Evolutionary conservation across 306 rosid species (phyloP).

Genomic region (Sechiopsis laciniata): DNA sequence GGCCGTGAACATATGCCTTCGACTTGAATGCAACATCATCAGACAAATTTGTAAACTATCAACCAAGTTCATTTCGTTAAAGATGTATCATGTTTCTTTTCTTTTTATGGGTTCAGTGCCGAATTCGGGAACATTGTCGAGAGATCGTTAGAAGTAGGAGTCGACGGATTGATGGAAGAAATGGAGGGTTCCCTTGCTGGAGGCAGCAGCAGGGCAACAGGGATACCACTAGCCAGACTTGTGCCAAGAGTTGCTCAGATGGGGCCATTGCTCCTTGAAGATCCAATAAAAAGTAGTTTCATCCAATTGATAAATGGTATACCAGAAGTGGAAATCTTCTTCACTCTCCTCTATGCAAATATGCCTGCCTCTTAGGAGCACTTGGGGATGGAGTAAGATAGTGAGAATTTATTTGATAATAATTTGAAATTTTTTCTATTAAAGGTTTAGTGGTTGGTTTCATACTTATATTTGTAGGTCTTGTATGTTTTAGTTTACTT

Average conservation of each 20-base stretch:
- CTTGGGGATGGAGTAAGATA: slow-evolving; percentile 26
- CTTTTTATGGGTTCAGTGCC: slow-evolving; percentile 39
- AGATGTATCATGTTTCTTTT: too few relatives aligned
- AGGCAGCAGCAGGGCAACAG: slow-evolving; percentile 41
- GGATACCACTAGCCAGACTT: slow-evolving; percentile 62
- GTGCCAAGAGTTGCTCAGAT: slow-evolving; percentile 66
- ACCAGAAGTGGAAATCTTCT: slow-evolving; percentile 75
- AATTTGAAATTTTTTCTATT: slow-evolving; percentile 19
- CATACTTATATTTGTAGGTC: background rate
- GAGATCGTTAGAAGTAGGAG: slow-evolving; percentile 53
- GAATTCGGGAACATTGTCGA: slow-evolving; percentile 61
- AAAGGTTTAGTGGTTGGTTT: background rate
- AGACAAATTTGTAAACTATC: background rate
- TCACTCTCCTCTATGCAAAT: slow-evolving; percentile 77
- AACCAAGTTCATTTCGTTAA: background rate
- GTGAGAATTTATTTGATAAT: slow-evolving; percentile 23
- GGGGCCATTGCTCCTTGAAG: slow-evolving; percentile 70
- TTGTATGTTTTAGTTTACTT: background rate
- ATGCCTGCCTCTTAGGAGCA: slow-evolving; percentile 38
- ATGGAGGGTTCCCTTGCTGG: slow-evolving; percentile 51
- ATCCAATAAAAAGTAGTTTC: slow-evolving; percentile 62
- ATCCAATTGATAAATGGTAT: slow-evolving; percentile 43
- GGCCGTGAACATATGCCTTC: background rate
- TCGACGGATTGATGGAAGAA: slow-evolving; percentile 45
- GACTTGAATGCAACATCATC: background rate